Evolutionary conservation across 2,329 filamentous ascomycete species (phyloP), one percentile per base, ranked within the genome.

Genomic region (Pezizomycotina sp.): DNA sequence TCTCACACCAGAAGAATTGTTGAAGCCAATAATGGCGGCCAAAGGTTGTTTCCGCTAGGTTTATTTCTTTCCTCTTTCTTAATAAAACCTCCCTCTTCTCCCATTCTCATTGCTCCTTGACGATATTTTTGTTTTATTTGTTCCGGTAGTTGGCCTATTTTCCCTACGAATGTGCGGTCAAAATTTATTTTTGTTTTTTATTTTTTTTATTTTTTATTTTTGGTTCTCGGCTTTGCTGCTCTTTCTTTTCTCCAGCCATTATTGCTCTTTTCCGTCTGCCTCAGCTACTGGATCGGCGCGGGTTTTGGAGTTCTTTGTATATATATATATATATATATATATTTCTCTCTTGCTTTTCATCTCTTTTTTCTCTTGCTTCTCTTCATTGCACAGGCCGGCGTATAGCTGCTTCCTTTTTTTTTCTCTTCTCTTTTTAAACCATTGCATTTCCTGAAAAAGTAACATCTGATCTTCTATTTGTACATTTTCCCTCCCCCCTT

Each of bases 331-430:
- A 29, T 27, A 47, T 34, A 39, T 49, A 52, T 55, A 50, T 55
- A 41, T 33, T 34, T 45, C 43, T 46, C 36, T 28, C 36, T 36
- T 45, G 47, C 47, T 49, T 45, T 42, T 49, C 48, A 44, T 44
- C 44, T 50, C 45, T 48, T 36, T 34, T 32, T 46, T 27, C 34
- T 45, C 46, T 42, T 34, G 42, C 36, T 39, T 46, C 38, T 47
- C 43, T 43, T 45, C 45, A 47, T 46, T 45, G 39, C 46, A 50
- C 47, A 27, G 33, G 30, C 36, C 36, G 35, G 28, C 33, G 39
- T 39, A 25, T 31, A 18, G 23, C 37, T 27, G 33, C 35, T 37
- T 32, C 25, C 32, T 25, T 34, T 23, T 27, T 35, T 23, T 29
- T 13, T 38, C 38, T 35, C 43, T 29, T 39, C 32, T 31, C 25